Evolutionary conservation across 495 filamentous ascomycete species (phyloP), one percentile per base, ranked within the genome.

Genomic region (Xylaria venustula): DNA sequence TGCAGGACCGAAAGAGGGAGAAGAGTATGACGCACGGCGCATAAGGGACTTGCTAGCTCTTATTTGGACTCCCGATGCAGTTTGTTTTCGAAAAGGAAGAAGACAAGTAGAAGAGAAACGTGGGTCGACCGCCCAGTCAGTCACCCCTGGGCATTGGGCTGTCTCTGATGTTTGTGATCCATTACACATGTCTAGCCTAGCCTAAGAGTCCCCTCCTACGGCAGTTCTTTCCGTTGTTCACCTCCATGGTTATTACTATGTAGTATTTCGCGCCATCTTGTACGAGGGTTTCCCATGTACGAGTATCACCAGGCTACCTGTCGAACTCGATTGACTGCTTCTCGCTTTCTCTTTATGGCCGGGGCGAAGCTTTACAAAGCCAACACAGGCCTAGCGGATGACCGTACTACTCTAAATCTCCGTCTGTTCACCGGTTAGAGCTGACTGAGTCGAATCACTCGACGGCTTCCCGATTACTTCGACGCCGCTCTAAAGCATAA

Each of bases 381-480:
- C 17, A 28, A 32, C 40, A 61, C 26, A 42, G 47, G 50, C 28
- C n/a, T 34, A 40, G 45, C 58, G 20, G 58, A 41, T 54, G 45
- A n/a, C 41, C 58, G 58, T 61, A 34, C 58, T 26, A 61, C 58
- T 54, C 42, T 40, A 54, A 20, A 45, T 36, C 50, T 37, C 58
- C 50, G 42, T 30, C 23, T 47, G 32, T 48, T 54, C 49, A 61
- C 58, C 58, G 58, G 58, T 61, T 53, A 41, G 52, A 61, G 19
- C 22, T 28, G 58, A 53, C 14, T 48, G 58, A 60, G 58, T 60
- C 58, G 50, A 53, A 60, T 60, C 37, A 26, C 26, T 34, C 42
- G 6, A 30, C 41, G 26, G 25, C 40, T 46, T 48, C 34, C 42
- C 36, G 20, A 41, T 48, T 41, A 41, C 19, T 26, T 57, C 1